These are phyloP conservation scores for Lolium multiflorum DNA, from an alignment of 176 grass and related monocot genomes.

Conservation along the genomic window DNA sequence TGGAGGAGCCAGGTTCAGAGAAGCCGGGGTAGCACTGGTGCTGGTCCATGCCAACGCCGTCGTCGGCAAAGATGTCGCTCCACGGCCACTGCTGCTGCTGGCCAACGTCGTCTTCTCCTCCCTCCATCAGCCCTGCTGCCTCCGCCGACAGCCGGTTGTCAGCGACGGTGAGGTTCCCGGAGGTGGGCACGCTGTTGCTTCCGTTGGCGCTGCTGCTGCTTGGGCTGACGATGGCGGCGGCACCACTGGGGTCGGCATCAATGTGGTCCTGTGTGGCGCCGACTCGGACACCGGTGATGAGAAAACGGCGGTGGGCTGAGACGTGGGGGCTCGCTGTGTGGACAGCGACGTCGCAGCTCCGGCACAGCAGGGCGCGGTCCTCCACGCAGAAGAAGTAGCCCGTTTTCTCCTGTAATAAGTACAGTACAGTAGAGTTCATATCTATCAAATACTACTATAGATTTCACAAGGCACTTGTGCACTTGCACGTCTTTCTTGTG, in stretches of 20 bases:
- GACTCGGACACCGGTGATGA: slow-evolving; percentile 79
- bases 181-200: slow-evolving; percentile 41
- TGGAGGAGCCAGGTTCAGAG: slow-evolving; percentile 59
- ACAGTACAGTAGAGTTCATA: not conserved
- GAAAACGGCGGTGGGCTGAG: slow-evolving; percentile 67
- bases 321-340: slow-evolving; percentile 56
- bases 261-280: slow-evolving; percentile 6
- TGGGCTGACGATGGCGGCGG: slow-evolving; percentile 22
- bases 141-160: not conserved
- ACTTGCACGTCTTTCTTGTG: not conserved
- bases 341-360: slow-evolving; percentile 66
- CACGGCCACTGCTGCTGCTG: slow-evolving; percentile 47
- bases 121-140: not conserved
- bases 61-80: slow-evolving; percentile 51
- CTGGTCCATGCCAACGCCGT: slow-evolving; percentile 39
- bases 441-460: not conserved
- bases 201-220: slow-evolving; percentile 44
- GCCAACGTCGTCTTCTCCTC: not conserved
- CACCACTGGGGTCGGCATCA: slow-evolving; percentile 10
- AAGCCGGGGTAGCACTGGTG: slow-evolving; percentile 36
- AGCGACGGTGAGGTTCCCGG: not conserved
- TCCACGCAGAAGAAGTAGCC: slow-evolving; percentile 97
- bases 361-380: slow-evolving; percentile 79
- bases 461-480: not conserved
- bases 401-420: slow-evolving; percentile 59